Evolutionary conservation across 2,329 filamentous ascomycete genomes (phyloP).

Genomic region (Macrophomina pseudophaseolina): DNA sequence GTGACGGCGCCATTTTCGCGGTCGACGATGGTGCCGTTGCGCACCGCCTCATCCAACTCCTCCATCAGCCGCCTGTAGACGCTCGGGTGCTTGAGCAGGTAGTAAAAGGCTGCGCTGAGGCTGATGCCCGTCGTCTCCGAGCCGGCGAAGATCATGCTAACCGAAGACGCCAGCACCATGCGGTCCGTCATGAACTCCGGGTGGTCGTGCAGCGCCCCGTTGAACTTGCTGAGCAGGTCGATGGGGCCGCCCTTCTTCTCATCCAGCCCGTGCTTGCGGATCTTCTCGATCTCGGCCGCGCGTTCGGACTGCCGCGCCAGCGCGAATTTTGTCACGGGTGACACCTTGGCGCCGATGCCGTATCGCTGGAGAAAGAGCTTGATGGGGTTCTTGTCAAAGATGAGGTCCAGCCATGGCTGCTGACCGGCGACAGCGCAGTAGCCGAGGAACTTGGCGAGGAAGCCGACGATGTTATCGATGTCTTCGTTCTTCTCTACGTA

Average conservation of each 20-base stretch:
- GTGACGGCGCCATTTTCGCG: constrained; percentile 64
- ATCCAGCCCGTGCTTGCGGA: constrained; percentile 48
- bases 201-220: constrained; percentile 68
- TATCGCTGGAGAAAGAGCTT: constrained; percentile 70
- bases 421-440: constrained; percentile 79
- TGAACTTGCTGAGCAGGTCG: constrained; percentile 74
- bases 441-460: constrained; percentile 67
- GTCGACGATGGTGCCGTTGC: constrained; percentile 52
- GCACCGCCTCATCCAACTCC: constrained; percentile 67
- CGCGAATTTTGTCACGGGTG: constrained; percentile 75
- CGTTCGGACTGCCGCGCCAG: constrained; percentile 70
- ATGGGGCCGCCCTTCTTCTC: constrained; percentile 39
- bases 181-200: constrained; percentile 74
- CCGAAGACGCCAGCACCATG: constrained; percentile 72
- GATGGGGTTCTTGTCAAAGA: constrained; percentile 77
- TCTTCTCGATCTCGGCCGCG: constrained; percentile 58
- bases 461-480: constrained; percentile 73
- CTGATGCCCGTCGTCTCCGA: constrained; percentile 81
- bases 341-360: constrained; percentile 70
- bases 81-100: constrained; percentile 67
- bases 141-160: constrained; percentile 75
- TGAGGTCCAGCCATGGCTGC: constrained; percentile 71
- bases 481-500: constrained; percentile 78
- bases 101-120: constrained; percentile 74
- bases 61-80: constrained; percentile 61